A percentile compares a stretch with the other conserved stretches of the same genome.
phyloP scores from a whole-genome alignment of 345 rosid genomes.

The Ceriops zippeliana region DNA sequence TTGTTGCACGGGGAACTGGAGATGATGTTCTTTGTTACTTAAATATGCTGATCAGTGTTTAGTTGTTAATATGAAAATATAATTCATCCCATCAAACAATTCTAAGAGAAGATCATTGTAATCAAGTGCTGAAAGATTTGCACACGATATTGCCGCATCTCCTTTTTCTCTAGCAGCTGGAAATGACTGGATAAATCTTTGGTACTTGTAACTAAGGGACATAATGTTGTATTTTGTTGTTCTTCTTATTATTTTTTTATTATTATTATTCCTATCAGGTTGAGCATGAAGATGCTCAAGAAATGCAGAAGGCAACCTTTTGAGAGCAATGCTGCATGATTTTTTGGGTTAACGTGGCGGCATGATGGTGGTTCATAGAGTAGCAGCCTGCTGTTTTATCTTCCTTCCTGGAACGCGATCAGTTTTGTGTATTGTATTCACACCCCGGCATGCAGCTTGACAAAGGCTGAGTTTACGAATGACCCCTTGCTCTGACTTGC shows the following conservation, averaged over 20 bases:
- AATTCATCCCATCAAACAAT: no score
- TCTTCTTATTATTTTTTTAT: not conserved
- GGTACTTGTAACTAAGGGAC: not conserved
- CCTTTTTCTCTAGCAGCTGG: not conserved
- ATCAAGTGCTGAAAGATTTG: no score
- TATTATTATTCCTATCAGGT: constrained; percentile 33
- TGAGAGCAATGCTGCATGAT: constrained; percentile 14
- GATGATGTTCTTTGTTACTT: not conserved
- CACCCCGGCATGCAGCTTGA: no score
- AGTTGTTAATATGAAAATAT: no score
- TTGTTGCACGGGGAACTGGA: not conserved
- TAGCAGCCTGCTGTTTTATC: no score
- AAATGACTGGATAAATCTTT: not conserved
- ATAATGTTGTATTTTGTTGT: not conserved
- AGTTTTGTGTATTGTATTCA: no score
- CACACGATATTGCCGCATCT: no score
- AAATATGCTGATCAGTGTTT: not conserved
- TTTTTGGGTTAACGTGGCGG: not conserved
- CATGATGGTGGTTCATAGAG: not conserved
- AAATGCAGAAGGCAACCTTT: constrained; percentile 35
- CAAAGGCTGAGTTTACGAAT: no score
- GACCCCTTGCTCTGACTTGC: not conserved
- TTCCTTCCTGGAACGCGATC: no score
- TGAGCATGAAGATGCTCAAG: constrained; percentile 51
- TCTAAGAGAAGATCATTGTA: no score